Base-by-base conservation (phyloP, 1,284 basidiomycete genomes). In the Vanrija sp. region DNA sequence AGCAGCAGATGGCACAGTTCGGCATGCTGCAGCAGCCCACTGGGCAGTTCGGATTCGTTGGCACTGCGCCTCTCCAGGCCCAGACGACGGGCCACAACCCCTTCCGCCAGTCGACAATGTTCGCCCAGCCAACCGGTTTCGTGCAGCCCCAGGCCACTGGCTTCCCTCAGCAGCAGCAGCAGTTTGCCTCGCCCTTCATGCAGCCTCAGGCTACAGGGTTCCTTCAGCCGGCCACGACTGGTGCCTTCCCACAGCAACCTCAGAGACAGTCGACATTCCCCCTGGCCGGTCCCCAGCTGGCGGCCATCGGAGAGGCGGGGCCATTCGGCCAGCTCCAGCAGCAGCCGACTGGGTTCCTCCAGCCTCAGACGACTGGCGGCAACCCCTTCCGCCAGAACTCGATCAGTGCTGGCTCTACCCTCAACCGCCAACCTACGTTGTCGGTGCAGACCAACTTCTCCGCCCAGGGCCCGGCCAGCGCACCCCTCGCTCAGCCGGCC, bases 301-400 rank as follows among this genome's bases (percentile, higher is more conserved):
- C 16, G 77, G 78, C 56, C 81, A 47, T 39, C 22, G 47, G 51
- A 49, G 61, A 60, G 49, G 63, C 62, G n/a, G 76, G 75, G 47
- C 68, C 64, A 42, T 22, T 16, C 41, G 66, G 68, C 10, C 71
- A 73, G 15, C 46, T 66, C 27, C 69, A 71, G 51, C 65, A 70
- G 8, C 77, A 78, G 54, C 61, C 62, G 49, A 73, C 74, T 9
- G 81, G 81, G 67, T 81, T 68, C 61, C 81, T 89, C 53, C 77
- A 85, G 55, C 84, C 87, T 20, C 88, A 90, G 69, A 64, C 75
- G 19, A 93, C 89, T 1, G 90, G 88, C 4, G 79, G 81, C 39
- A 89, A 88, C 66, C 84, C 85, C 0, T 88, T 89, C 81, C 75
- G 85, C 18, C 80, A 81, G 57, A 65, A 61, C 49, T 58, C 69